A percentile compares a stretch with the other conserved stretches of the same genome.
Conservation (phyloP, 2,329 filamentous ascomycete species). For the Dryadomyces quercus-mongolicae region DNA sequence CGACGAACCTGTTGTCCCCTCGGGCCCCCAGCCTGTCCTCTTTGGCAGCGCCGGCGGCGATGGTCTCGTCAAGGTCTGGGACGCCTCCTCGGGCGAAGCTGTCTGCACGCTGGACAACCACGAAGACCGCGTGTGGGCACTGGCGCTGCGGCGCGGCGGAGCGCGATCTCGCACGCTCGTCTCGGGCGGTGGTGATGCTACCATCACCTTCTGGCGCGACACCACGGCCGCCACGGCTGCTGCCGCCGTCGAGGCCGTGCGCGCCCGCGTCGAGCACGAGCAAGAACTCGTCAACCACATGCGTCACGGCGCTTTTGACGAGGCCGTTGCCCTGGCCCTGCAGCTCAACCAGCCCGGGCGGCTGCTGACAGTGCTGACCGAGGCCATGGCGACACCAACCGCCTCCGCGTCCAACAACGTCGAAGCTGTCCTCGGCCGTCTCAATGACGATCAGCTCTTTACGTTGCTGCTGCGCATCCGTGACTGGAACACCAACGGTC, state of each 20-base stretch:
- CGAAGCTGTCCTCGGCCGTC: slow-evolving; percentile 66
- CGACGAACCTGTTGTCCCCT: not conserved
- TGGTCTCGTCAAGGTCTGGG: slow-evolving; percentile 94
- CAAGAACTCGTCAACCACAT: slow-evolving; percentile 92
- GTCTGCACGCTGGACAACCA: slow-evolving; percentile 93
- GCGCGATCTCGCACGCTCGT: slow-evolving; percentile 54
- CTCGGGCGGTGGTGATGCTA: slow-evolving; percentile 85
- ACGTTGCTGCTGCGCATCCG: slow-evolving; percentile 67
- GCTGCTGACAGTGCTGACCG: slow-evolving; percentile 64
- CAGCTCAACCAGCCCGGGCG: slow-evolving; percentile 90
- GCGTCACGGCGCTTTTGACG: slow-evolving; percentile 73
- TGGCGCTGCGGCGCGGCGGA: slow-evolving; percentile 52
- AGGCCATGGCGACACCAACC: slow-evolving; percentile 52
- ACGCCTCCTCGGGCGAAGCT: slow-evolving; percentile 70
- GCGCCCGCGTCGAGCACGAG: slow-evolving; percentile 76
- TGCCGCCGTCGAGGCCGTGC: slow-evolving; percentile 59
- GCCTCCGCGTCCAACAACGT: slow-evolving; percentile 45
- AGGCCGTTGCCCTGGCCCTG: slow-evolving; percentile 83
- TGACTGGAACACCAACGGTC: slow-evolving; percentile 96
- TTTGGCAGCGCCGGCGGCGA: slow-evolving; percentile 86
- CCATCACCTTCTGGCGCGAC: slow-evolving; percentile 91
- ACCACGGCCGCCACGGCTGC: slow-evolving; percentile 72
- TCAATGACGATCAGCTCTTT: slow-evolving; percentile 80
- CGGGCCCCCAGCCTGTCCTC: slow-evolving; percentile 31
- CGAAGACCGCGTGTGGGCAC: slow-evolving; percentile 87